Conservation (phyloP, 1,139 yeast genomes). For the Nadsonia commutata region DNA sequence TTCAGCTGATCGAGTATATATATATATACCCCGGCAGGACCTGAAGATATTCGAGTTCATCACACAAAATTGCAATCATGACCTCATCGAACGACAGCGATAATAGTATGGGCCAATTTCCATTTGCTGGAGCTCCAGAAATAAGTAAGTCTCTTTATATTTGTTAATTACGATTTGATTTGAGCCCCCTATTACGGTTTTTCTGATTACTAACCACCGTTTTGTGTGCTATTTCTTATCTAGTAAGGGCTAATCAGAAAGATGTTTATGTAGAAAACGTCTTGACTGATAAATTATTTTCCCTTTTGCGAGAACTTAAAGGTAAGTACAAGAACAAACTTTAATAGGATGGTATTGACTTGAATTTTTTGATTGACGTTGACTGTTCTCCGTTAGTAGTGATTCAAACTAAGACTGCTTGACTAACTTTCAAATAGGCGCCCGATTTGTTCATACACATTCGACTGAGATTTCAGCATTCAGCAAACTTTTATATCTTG, state of each 20-base stretch:
- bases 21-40: neutral
- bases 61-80: no score
- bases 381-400: no score
- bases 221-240: neutral
- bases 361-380: neutral
- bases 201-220: neutral
- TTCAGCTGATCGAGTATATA: neutral
- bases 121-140: neutral
- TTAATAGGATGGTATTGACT: neutral
- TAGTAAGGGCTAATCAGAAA: neutral
- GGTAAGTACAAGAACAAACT: neutral
- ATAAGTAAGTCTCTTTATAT: neutral
- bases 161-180: no score
- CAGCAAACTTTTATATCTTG: conserved; percentile 47
- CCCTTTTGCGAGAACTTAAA: neutral
- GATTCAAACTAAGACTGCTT: no score
- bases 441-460: conserved; percentile 49
- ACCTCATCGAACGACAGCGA: no score
- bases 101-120: no score
- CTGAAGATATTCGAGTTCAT: neutral
- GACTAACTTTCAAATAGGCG: no score
- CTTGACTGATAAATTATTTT: neutral
- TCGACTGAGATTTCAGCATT: conserved; percentile 47
- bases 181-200: no score
- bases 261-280: neutral